These are phyloP conservation scores for Sporothrix curviconia DNA, from an alignment of 2,329 filamentous ascomycete genomes.

Conservation along the genomic window DNA sequence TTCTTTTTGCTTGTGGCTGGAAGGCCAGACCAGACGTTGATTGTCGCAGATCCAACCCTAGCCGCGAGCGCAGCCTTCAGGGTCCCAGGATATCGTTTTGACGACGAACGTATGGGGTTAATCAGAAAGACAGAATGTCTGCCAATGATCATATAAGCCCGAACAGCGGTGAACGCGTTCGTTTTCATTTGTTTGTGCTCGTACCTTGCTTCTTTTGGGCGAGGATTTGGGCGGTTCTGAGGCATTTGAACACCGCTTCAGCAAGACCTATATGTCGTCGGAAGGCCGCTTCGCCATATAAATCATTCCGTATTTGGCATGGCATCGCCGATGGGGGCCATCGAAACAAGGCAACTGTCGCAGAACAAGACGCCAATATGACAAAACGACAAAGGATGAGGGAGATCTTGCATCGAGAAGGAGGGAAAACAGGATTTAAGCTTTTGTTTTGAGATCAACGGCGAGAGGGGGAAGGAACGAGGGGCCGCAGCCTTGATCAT, in stretches of 20 bases:
- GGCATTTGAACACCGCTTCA: no score
- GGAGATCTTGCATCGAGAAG: not conserved
- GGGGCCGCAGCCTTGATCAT: not conserved
- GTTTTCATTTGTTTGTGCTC: not conserved
- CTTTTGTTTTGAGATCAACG: conserved; percentile 6
- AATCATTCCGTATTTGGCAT: not conserved
- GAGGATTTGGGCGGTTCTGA: no score
- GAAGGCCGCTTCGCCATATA: not conserved
- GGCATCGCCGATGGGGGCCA: not conserved
- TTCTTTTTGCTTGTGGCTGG: no score
- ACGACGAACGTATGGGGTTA: no score
- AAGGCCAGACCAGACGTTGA: not conserved
- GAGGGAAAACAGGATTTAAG: not conserved
- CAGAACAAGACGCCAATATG: not conserved
- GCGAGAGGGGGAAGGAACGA: not conserved
- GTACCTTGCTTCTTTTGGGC: not conserved
- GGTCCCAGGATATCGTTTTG: no score
- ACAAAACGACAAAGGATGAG: not conserved
- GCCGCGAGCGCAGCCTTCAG: not conserved
- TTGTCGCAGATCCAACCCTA: not conserved
- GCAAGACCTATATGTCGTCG: no score
- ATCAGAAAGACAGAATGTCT: no score
- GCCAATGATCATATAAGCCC: no score
- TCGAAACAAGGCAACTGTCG: not conserved
- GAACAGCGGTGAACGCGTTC: no score